phyloP scores from a whole-genome alignment of 2,329 filamentous ascomycete species.

The Orbilia oligospora region DNA sequence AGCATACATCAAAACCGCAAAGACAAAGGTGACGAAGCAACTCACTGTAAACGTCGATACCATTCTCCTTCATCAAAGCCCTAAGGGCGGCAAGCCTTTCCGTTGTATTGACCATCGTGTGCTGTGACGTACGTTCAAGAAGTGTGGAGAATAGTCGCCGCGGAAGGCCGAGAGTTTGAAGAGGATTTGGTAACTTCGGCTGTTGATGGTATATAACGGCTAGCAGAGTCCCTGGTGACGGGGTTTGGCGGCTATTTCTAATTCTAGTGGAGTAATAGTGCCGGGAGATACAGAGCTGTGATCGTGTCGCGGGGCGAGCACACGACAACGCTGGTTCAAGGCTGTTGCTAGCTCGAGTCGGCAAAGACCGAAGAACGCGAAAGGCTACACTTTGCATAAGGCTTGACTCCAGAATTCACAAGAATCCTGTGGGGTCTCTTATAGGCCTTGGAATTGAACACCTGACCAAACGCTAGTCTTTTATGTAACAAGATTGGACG shows the following conservation, averaged over 20 bases:
- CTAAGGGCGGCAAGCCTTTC: slow-evolving; percentile 82
- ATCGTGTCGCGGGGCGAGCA: slow-evolving; percentile 19
- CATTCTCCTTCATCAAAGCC: slow-evolving; percentile 86
- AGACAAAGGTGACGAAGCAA: slow-evolving; percentile 62
- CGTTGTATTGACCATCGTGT: slow-evolving; percentile 77
- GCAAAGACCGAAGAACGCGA: slow-evolving; percentile 45
- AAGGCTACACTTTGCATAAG: slow-evolving; percentile 36
- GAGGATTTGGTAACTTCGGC: slow-evolving; percentile 7
- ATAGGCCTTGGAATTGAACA: slow-evolving; percentile 16
- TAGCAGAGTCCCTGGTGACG: slow-evolving; percentile 4
- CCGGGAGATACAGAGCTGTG: slow-evolving; percentile 16
- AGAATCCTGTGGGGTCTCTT: neutral
- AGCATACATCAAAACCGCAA: slow-evolving; percentile 65
- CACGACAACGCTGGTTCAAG: slow-evolving; percentile 24
- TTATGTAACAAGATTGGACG: slow-evolving; percentile 26
- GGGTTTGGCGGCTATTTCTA: slow-evolving; percentile 4
- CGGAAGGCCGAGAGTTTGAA: neutral
- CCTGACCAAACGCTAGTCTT: slow-evolving; percentile 2
- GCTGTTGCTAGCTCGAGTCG: slow-evolving; percentile 30
- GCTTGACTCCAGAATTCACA: neutral
- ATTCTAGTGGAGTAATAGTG: slow-evolving; percentile 1
- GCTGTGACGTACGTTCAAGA: slow-evolving; percentile 9
- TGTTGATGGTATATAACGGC: slow-evolving; percentile 6
- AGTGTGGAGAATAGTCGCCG: slow-evolving; percentile 24
- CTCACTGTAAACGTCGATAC: slow-evolving; percentile 92